Evolutionary conservation across 106 monocot genomes (phyloP), one percentile per base, ranked within the genome.

Genomic region (Platanthera zijinensis): DNA sequence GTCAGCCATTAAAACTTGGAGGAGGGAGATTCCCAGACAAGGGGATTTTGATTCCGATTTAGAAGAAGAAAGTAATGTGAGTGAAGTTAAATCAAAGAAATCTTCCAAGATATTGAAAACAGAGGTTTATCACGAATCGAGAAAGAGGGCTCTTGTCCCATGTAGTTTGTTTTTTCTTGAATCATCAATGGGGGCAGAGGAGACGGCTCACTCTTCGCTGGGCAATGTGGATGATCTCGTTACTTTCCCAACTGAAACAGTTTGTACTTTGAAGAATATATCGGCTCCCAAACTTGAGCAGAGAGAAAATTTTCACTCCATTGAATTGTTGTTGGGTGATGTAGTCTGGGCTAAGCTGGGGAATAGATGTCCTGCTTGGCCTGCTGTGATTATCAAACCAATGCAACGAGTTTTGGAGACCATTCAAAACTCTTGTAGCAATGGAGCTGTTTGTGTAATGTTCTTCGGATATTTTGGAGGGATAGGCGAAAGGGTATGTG

Each of bases 311-410:
- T 68, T 45, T 52, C 73, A 68, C 49, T 15, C 57, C 12, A 76
- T 83, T 19, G 83, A 86, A 2, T 89, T 97, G 54, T 75, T n/a
- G 5, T 77, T 70, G 50, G 96, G 96, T 0, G 93, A 93, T 62
- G 72, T 97, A 28, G 87, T 97, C n/a, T 97, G 96, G 96, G 96
- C 86, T 45, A 91, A 86, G 79, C 56, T 79, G n/a, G 89, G 91
- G 63, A 88, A 85, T 75, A 82, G 64, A 69, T 87, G 86, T 71
- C 89, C 94, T 1, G 81, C 83, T 30, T 97, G 96, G 96, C 96
- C 96, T 4, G 91, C 90, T 13, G 73, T 86, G 19, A 81, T 97
- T 5, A 80, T 94, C 17, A 82, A 97, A 74, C 82, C 91, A 25
- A 68, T 82, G 74, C 80, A 74, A 59, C 78, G 83, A 46, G 88